Evolutionary conservation across 768 basidiomycete species (phyloP).

Genomic region (Galerina marginata): DNA sequence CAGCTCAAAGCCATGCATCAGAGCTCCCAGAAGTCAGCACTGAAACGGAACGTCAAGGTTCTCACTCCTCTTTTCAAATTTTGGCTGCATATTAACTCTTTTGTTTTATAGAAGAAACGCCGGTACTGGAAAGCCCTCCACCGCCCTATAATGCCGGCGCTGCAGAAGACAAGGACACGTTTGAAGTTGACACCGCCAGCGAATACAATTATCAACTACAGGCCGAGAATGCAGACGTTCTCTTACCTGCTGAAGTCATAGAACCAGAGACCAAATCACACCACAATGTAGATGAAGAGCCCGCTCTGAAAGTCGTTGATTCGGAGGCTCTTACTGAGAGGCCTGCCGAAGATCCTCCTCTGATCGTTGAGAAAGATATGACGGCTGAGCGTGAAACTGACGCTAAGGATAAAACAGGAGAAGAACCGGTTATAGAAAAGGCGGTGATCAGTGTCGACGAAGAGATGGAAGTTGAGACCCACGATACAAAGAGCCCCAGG

Average conservation of each 20-base stretch:
- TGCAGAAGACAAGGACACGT: neutral
- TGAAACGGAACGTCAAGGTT: no score
- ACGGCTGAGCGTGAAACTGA: neutral
- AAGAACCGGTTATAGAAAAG: neutral
- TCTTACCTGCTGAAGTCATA: neutral
- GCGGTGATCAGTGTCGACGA: no score
- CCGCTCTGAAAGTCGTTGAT: neutral
- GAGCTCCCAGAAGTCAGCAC: no score
- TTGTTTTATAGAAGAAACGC: no score
- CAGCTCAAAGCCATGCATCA: no score
- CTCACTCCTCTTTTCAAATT: no score
- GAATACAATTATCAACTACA: neutral
- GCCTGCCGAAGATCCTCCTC: neutral
- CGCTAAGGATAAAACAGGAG: neutral
- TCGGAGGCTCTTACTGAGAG: neutral
- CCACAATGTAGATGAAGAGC: neutral
- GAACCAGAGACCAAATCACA: conserved; percentile 4
- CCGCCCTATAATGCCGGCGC: no score
- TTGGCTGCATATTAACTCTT: no score
- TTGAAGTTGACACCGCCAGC: neutral
- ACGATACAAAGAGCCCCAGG: neutral
- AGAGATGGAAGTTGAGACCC: neutral
- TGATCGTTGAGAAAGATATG: neutral
- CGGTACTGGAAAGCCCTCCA: no score
- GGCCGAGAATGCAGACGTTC: neutral